Evolutionary conservation across 805 yeast species (phyloP), one percentile per base, ranked within the genome.

Genomic region (Candida vaughaniae): DNA sequence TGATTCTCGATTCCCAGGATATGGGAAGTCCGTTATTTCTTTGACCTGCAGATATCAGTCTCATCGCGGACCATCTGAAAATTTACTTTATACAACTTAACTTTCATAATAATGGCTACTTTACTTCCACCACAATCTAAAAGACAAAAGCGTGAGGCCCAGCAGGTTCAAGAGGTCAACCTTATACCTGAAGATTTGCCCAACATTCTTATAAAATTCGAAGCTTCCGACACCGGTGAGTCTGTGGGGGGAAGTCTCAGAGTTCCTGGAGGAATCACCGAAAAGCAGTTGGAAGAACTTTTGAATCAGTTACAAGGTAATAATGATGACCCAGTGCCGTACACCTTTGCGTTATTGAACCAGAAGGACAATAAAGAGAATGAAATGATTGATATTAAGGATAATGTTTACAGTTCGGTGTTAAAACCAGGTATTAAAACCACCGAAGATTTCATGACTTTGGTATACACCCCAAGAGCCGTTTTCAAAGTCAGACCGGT

Each of bases 401-500:
- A 81, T 45, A 84, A 87, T 55, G 56, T 93, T 31, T 91, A 89
- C 57, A 60, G 76, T 16, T 85, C 96, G 3, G 78, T 93, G 16
- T 71, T 93, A 47, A 84, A 86, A 53, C 97, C 97, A 1, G 88
- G 91, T 1, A 69, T 82, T 47, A 84, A 84, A 53, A 78, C 95
- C 5, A 85, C 98, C 0, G 99, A 93, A 72, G 99, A 93, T 62
- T 84, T 84, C 52, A 66, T 93, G 67, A 90, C 96, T 0, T 69
- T 93, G 37, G 85, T 90, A 4, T 93, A 84, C 57, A 89, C 96
- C 0, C 99, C 99, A 26, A 76, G 95, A 46, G 96, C 99, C 0
- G 83, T 93, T 2, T 93, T 93, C 72, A 87, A 87, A 51, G 99
- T 93, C 9, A 81, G 77, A 47, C 88, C 96, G 3, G 86, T 93